Conservation (phyloP, 345 rosid genomes). For the Limnanthes douglasii region DNA sequence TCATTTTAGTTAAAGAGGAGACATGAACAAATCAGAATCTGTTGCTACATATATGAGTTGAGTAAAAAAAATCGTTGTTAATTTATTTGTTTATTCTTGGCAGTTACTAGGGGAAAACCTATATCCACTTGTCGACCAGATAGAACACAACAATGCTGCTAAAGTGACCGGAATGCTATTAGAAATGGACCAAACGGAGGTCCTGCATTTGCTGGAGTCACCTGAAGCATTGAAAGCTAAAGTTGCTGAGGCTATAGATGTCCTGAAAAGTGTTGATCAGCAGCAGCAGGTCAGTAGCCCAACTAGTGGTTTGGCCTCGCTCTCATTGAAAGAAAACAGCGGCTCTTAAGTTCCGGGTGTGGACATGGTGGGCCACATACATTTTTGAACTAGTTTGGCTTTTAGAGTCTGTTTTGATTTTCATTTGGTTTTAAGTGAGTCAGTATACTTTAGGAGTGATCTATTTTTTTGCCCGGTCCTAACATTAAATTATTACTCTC, state of each 20-base stretch:
- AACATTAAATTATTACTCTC: too few relatives aligned
- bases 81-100: conserved; percentile 1
- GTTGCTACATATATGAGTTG: too few relatives aligned
- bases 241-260: conserved; percentile 65
- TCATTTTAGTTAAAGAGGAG: too few relatives aligned
- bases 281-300: conserved; percentile 30
- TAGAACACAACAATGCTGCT: conserved; percentile 62
- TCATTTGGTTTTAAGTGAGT: too few relatives aligned
- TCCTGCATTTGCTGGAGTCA: conserved; percentile 62
- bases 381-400: too few relatives aligned
- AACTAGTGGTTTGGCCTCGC: conserved; percentile 38
- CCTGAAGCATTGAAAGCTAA: conserved; percentile 64
- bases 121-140: conserved; percentile 53
- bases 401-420: too few relatives aligned
- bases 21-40: too few relatives aligned
- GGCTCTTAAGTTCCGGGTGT: too few relatives aligned
- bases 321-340: conserved; percentile 46
- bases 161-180: conserved; percentile 77
- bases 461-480: too few relatives aligned
- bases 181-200: conserved; percentile 76
- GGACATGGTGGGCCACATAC: too few relatives aligned
- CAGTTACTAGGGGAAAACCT: conserved; percentile 64
- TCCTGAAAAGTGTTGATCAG: conserved; percentile 42
- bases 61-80: not conserved
- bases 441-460: too few relatives aligned